phyloP scores from a whole-genome alignment of 495 filamentous ascomycete genomes.

The Hypoxylon trugodes region DNA sequence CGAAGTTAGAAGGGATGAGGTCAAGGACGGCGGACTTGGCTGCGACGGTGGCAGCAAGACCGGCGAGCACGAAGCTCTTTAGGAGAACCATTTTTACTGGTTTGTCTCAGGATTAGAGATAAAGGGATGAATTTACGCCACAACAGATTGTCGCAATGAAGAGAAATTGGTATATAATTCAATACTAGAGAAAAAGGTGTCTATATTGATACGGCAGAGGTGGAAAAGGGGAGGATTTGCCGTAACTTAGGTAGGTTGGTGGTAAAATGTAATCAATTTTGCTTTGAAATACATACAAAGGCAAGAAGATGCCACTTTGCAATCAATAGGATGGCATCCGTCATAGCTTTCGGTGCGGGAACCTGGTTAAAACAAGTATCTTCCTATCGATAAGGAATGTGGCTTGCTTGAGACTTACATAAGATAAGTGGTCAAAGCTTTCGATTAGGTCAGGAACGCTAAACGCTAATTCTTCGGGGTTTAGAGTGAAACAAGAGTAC shows the following conservation, averaged over 20 bases:
- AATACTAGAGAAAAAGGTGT: not conserved
- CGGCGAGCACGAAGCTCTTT: slow-evolving; percentile 62
- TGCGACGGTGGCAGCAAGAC: slow-evolving; percentile 54
- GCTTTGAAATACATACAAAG: slow-evolving; percentile 39
- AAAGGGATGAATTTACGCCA: slow-evolving; percentile 15
- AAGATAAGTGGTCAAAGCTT: not conserved
- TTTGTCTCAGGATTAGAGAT: slow-evolving; percentile 15
- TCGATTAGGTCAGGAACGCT: not conserved
- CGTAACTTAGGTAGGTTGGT: slow-evolving; percentile 1
- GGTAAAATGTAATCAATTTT: slow-evolving; percentile 13
- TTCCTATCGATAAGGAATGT: slow-evolving; percentile 31
- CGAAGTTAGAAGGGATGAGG: slow-evolving; percentile 88
- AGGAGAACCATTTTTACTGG: slow-evolving; percentile 56
- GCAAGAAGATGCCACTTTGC: slow-evolving; percentile 42
- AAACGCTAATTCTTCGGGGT: slow-evolving; percentile 11
- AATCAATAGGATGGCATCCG: slow-evolving; percentile 13
- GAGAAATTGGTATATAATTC: not conserved
- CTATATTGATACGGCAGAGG: too few species aligned
- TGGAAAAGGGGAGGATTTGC: not conserved
- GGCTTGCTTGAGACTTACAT: not conserved
- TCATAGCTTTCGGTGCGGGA: slow-evolving; percentile 22
- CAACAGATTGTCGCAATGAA: slow-evolving; percentile 2
- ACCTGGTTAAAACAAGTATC: slow-evolving; percentile 19
- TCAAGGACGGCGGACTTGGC: slow-evolving; percentile 78
- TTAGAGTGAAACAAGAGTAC: not conserved